Evolutionary conservation across 2,329 filamentous ascomycete genomes (phyloP), one percentile per base, ranked within the genome.

Genomic region (Aspergillus terreus): DNA sequence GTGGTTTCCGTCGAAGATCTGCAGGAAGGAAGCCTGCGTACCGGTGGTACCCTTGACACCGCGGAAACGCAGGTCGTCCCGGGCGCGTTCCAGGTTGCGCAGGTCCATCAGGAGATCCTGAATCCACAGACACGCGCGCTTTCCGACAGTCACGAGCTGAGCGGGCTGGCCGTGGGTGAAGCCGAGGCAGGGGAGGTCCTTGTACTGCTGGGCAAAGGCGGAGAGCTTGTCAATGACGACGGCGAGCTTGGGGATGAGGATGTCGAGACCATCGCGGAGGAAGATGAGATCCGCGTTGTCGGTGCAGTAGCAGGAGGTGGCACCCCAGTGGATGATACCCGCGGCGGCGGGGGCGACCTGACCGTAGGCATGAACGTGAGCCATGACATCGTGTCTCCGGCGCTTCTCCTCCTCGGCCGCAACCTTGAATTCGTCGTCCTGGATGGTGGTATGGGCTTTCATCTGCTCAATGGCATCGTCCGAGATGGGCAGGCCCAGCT

Each of bases 211-310:
- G 4, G 90, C 87, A 67, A 95, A 94, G 30, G 78, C 69, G 21
- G 81, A 78, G 25, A 96, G 78, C 71, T 91, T 91, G 56, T 82
- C 75, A 58, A 95, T 86, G 50, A 91, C 86, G 61, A 84, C 89
- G 47, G 90, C 89, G 6, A 95, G 73, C 72, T 92, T 95, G 33
- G 83, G 83, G 7, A 88, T 75, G 4, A 95, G 69, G n/a, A 95
- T 73, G 60, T 92, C 83, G 51, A 95, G 75, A 5, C 83, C 90
- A 54, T 90, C 82, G 21, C 84, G 77, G 63, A 91, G 81, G 63
- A 95, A 82, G 57, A 95, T 90, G 33, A 92, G 74, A 61, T 92
- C 89, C 2, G 85, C 80, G 58, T 91, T 90, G 64, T 91, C 88
- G 50, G 87, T 92, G 50, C 63, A 70, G 63, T 74, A 75, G 67